These are phyloP conservation scores for Jamesozyma spencerorum DNA, from an alignment of 805 yeast genomes.

Conservation along the genomic window DNA sequence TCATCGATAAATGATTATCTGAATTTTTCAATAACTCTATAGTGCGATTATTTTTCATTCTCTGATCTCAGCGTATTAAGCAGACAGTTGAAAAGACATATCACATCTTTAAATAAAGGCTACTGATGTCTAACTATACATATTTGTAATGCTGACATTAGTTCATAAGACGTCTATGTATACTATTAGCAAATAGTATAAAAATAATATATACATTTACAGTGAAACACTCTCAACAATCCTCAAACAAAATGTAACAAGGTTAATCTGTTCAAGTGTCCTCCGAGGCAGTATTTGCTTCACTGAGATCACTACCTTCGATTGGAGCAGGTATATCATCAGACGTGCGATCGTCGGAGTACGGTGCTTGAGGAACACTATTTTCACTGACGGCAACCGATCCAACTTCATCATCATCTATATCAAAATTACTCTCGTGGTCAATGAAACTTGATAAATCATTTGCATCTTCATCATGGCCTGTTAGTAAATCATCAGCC, in stretches of 20 bases:
- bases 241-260: not conserved
- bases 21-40: no score
- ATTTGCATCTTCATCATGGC: conserved; percentile 41
- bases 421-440: conserved; percentile 28
- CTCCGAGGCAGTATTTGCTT: not conserved
- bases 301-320: not conserved
- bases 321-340: conserved; percentile 3
- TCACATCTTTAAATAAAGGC: no score
- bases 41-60: not conserved
- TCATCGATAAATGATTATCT: no score
- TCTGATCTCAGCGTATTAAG: no score
- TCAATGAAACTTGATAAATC: conserved; percentile 38
- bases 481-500: conserved; percentile 29
- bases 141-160: no score
- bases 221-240: no score
- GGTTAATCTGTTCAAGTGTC: not conserved
- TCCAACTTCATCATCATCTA: conserved; percentile 25
- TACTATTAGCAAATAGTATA: no score
- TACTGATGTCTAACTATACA: no score
- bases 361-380: not conserved
- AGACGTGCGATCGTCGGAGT: conserved; percentile 3
- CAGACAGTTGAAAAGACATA: no score
- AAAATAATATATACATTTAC: no score
- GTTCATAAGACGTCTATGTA: no score
- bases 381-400: not conserved